These are phyloP conservation scores for Porphyridium purpureum DNA, from an alignment of 23 red algal genomes.

Conservation along the genomic window DNA sequence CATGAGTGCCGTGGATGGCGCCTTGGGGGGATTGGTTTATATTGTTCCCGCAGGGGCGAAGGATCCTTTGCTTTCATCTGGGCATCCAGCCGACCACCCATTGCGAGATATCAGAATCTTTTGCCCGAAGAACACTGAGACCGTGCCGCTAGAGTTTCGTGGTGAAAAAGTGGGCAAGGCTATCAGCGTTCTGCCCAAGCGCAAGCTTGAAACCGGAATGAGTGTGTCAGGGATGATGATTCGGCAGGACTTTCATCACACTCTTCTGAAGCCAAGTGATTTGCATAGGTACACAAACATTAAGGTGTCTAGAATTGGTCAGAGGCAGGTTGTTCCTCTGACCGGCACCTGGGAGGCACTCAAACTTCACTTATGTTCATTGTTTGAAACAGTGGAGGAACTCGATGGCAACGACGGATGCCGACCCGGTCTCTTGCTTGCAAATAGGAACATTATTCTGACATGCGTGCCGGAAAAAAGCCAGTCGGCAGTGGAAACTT, in stretches of 20 bases:
- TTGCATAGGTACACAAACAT: slow-evolving; percentile 73
- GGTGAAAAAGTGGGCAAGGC: slow-evolving; percentile 67
- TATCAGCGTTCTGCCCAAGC: slow-evolving; percentile 59
- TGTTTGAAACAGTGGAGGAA: no score
- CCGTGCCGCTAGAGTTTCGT: slow-evolving; percentile 59
- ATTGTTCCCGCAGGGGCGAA: no score
- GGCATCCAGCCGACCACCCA: no score
- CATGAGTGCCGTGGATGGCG: no score
- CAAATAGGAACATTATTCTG: no score
- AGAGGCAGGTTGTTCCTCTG: slow-evolving; percentile 49
- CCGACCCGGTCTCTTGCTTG: no score
- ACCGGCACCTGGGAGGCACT: slow-evolving; percentile 34
- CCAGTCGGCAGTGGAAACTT: no score
- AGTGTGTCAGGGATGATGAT: slow-evolving; percentile 70
- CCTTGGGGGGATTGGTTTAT: no score
- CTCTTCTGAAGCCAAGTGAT: slow-evolving; percentile 58
- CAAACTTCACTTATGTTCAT: no score
- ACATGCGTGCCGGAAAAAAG: no score
- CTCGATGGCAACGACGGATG: no score
- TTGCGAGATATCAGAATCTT: slow-evolving; percentile 59
- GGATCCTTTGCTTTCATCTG: no score
- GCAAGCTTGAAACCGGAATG: slow-evolving; percentile 28
- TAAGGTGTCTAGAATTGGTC: slow-evolving; percentile 55
- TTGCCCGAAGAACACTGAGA: slow-evolving; percentile 61
- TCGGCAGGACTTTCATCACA: slow-evolving; percentile 79